phyloP scores from a whole-genome alignment of 2,329 filamentous ascomycete genomes.

The Colletotrichum ledebouriae region DNA sequence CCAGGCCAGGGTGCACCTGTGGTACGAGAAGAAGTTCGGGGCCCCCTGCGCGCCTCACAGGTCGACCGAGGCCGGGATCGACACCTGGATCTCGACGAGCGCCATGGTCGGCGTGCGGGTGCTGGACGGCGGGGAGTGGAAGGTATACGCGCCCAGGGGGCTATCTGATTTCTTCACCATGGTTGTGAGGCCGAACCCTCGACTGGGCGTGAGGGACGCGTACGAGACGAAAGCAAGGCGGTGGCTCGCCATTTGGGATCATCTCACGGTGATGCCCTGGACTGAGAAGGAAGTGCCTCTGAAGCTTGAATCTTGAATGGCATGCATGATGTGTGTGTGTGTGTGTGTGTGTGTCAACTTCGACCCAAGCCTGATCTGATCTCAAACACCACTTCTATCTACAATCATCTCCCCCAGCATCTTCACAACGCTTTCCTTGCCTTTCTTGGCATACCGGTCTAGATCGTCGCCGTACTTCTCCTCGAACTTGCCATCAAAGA shows the following conservation, averaged over 20 bases:
- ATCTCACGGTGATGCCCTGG: slow-evolving; percentile 48
- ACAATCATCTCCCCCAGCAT: slow-evolving; percentile 37
- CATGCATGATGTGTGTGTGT: background rate
- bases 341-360: no score
- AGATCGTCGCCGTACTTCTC: slow-evolving; percentile 50
- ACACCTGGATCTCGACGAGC: slow-evolving; percentile 52
- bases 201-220: slow-evolving; percentile 46
- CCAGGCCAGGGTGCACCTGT: slow-evolving; percentile 55
- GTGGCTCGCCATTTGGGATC: slow-evolving; percentile 50
- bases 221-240: slow-evolving; percentile 51
- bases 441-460: slow-evolving; percentile 46
- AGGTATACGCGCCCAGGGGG: slow-evolving; percentile 52
- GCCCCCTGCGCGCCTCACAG: slow-evolving; percentile 48
- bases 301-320: background rate
- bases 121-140: slow-evolving; percentile 47
- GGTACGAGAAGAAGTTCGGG: slow-evolving; percentile 52
- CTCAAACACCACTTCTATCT: slow-evolving; percentile 21
- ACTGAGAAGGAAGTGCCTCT: slow-evolving; percentile 21
- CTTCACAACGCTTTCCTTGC: slow-evolving; percentile 32
- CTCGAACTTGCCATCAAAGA: slow-evolving; percentile 55
- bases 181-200: slow-evolving; percentile 50
- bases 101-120: slow-evolving; percentile 51
- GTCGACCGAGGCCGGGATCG: slow-evolving; percentile 51
- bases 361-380: no score
- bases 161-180: slow-evolving; percentile 53